phyloP scores from a whole-genome alignment of 2,329 filamentous ascomycete species.

The Simplicillium sp. region DNA sequence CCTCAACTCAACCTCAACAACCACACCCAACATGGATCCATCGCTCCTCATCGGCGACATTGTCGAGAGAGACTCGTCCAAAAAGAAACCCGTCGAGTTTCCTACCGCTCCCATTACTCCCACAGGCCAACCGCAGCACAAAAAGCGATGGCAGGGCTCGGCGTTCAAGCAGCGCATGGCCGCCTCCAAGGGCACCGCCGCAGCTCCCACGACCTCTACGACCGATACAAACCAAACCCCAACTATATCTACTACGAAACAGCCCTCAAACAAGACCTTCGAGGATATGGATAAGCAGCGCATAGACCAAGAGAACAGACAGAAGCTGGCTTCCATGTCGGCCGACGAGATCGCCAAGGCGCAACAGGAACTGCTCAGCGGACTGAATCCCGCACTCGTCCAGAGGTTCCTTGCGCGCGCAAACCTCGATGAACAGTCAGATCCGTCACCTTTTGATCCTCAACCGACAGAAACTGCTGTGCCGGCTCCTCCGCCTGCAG shows the following conservation, averaged over 20 bases:
- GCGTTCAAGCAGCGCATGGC: conserved; percentile 61
- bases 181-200: conserved; percentile 10
- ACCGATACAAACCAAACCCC: conserved; percentile 1
- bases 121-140: conserved; percentile 83
- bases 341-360: conserved; percentile 72
- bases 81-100: conserved; percentile 51
- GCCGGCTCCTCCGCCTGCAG: conserved; percentile 5
- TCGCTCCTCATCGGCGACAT: conserved; percentile 64
- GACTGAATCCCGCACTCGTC: conserved; percentile 65
- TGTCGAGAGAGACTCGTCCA: conserved; percentile 58
- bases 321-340: conserved; percentile 69
- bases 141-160: conserved; percentile 63
- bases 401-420: conserved; percentile 68
- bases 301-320: conserved; percentile 77
- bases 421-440: conserved; percentile 57
- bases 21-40: conserved; percentile 20
- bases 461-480: conserved; percentile 11
- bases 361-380: conserved; percentile 68
- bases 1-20: background rate
- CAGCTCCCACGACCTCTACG: background rate
- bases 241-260: conserved; percentile 6
- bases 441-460: conserved; percentile 32
- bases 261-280: conserved; percentile 13
- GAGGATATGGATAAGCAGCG: conserved; percentile 52
- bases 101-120: conserved; percentile 33